These are phyloP conservation scores for Penicillium crustosum DNA, from an alignment of 2,329 filamentous ascomycete species.

Conservation along the genomic window DNA sequence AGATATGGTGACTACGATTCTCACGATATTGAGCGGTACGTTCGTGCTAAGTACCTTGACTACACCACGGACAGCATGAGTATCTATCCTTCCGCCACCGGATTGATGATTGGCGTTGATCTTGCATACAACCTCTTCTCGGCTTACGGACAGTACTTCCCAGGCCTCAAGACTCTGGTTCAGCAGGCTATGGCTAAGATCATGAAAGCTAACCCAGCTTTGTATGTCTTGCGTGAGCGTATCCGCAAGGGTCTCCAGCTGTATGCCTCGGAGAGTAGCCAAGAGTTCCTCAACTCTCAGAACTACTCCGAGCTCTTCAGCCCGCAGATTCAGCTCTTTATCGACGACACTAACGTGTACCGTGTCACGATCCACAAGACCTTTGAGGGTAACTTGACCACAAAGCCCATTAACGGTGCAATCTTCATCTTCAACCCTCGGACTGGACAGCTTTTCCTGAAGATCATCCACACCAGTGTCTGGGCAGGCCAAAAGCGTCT, in stretches of 20 bases:
- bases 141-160: conserved; percentile 98
- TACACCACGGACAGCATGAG: conserved; percentile 99
- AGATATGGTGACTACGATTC: conserved; percentile 98
- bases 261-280: conserved; percentile 97
- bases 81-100: conserved; percentile 95
- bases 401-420: conserved; percentile 98
- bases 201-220: conserved; percentile 97
- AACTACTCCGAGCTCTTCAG: conserved; percentile 99
- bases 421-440: conserved; percentile 99
- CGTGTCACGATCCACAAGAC: conserved; percentile 99
- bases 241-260: conserved; percentile 97
- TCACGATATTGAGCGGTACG: conserved; percentile 97
- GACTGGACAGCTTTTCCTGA: conserved; percentile 94
- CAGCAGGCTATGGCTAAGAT: conserved; percentile 99
- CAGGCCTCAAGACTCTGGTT: conserved; percentile 87
- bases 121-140: conserved; percentile 98
- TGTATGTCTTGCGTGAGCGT: conserved; percentile 95
- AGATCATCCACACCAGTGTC: conserved; percentile 98
- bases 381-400: conserved; percentile 97
- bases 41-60: conserved; percentile 95
- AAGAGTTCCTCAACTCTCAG: conserved; percentile 98
- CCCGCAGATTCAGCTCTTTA: conserved; percentile 98
- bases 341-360: conserved; percentile 98
- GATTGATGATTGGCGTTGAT: conserved; percentile 96
- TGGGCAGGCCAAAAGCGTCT: conserved; percentile 99